Conservation (phyloP, 1,139 yeast genomes). For the Pichia terricola region DNA sequence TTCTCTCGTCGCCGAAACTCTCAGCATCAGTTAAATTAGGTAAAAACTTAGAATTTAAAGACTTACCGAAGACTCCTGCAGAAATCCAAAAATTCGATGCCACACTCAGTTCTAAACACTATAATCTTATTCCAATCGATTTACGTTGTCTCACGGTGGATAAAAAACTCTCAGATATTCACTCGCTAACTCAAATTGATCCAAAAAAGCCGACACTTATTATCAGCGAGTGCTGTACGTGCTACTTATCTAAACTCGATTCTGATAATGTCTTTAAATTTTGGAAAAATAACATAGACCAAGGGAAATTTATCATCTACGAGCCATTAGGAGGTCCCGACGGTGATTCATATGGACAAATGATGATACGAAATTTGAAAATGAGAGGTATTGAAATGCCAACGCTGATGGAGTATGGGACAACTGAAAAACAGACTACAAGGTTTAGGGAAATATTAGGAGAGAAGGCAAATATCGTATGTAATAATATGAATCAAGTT, state of each 20-base stretch:
- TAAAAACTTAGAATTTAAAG: background rate
- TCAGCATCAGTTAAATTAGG: slow-evolving; percentile 14
- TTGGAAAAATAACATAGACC: slow-evolving; percentile 26
- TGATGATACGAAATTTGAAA: slow-evolving; percentile 69
- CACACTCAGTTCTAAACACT: slow-evolving; percentile 35
- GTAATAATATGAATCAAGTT: background rate
- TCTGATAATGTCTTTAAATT: slow-evolving; percentile 43
- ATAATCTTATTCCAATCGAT: slow-evolving; percentile 50
- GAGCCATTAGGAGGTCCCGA: slow-evolving; percentile 65
- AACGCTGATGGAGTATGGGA: slow-evolving; percentile 41
- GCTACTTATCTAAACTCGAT: slow-evolving; percentile 58
- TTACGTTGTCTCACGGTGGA: slow-evolving; percentile 29
- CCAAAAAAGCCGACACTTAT: slow-evolving; percentile 51
- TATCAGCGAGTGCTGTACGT: slow-evolving; percentile 82
- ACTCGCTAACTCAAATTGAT: background rate
- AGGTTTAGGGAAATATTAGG: slow-evolving; percentile 23
- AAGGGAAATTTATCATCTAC: slow-evolving; percentile 48
- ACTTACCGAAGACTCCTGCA: slow-evolving; percentile 13
- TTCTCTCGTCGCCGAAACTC: slow-evolving; percentile 28
- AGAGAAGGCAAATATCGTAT: background rate
- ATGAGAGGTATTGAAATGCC: slow-evolving; percentile 69
- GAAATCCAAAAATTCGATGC: slow-evolving; percentile 16
- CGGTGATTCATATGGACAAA: slow-evolving; percentile 47
- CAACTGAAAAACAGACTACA: slow-evolving; percentile 36
- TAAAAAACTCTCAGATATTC: background rate